Evolutionary conservation across 2,329 filamentous ascomycete species (phyloP).

Genomic region (Eutypella sp.): DNA sequence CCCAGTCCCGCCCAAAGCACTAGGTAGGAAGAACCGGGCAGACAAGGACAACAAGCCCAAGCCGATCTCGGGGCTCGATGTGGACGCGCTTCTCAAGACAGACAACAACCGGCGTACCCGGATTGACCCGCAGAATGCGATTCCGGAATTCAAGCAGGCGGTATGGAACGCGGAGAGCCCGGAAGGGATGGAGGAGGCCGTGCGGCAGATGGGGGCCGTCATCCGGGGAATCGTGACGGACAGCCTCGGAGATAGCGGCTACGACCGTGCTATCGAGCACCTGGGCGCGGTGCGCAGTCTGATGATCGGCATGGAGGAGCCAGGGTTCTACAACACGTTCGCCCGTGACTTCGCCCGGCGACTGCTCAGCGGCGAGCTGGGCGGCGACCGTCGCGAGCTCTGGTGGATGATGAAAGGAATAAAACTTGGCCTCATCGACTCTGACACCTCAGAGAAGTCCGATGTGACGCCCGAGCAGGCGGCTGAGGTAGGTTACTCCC

Average conservation of each 20-base stretch:
- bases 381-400: slow-evolving; percentile 74
- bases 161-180: slow-evolving; percentile 58
- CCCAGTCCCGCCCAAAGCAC: slow-evolving; percentile 71
- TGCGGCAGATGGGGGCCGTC: slow-evolving; percentile 69
- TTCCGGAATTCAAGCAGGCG: slow-evolving; percentile 86
- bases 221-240: slow-evolving; percentile 63
- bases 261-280: slow-evolving; percentile 69
- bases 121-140: slow-evolving; percentile 64
- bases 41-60: slow-evolving; percentile 57
- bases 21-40: slow-evolving; percentile 63
- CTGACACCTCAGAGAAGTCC: slow-evolving; percentile 56
- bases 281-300: slow-evolving; percentile 75
- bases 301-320: slow-evolving; percentile 69
- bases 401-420: slow-evolving; percentile 70
- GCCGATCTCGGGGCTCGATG: slow-evolving; percentile 83
- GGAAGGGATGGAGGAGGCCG: slow-evolving; percentile 59
- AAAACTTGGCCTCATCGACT: slow-evolving; percentile 69
- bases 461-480: slow-evolving; percentile 67
- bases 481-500: slow-evolving; percentile 42
- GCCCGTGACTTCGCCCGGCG: slow-evolving; percentile 66
- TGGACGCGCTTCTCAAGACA: slow-evolving; percentile 65
- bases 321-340: slow-evolving; percentile 71
- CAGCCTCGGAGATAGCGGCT: slow-evolving; percentile 71
- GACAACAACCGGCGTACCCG: slow-evolving; percentile 27
- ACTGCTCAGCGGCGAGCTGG: slow-evolving; percentile 63